phyloP scores from a whole-genome alignment of 2,329 filamentous ascomycete species.

The Calonectria pauciramosa region DNA sequence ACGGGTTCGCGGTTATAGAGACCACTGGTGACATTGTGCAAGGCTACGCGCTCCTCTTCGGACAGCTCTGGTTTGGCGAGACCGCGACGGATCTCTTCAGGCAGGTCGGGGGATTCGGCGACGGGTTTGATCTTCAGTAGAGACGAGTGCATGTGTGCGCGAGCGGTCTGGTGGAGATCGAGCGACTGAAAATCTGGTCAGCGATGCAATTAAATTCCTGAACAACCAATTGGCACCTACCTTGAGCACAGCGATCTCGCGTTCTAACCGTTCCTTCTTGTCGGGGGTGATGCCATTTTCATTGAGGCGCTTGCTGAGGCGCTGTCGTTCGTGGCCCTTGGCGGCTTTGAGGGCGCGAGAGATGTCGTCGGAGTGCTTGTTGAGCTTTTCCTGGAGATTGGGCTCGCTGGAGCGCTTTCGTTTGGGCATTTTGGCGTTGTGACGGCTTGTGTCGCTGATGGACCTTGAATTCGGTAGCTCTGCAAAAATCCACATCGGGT shows the following conservation, averaged over 20 bases:
- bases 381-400: conserved; percentile 64
- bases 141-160: conserved; percentile 67
- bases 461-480: conserved; percentile 28
- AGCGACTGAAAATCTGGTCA: conserved; percentile 58
- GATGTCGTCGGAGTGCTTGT: conserved; percentile 71
- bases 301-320: conserved; percentile 72
- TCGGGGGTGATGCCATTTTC: conserved; percentile 61
- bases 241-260: conserved; percentile 70
- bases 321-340: conserved; percentile 84
- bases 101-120: conserved; percentile 64
- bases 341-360: conserved; percentile 78
- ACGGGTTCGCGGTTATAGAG: conserved; percentile 68
- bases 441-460: conserved; percentile 4
- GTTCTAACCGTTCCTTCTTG: conserved; percentile 72
- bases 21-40: conserved; percentile 72
- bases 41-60: conserved; percentile 63
- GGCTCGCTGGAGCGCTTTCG: conserved; percentile 65
- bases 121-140: conserved; percentile 68
- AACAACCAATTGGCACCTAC: conserved; percentile 45
- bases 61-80: conserved; percentile 65
- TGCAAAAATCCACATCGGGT: conserved; percentile 64
- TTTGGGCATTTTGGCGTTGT: conserved; percentile 64
- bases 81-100: conserved; percentile 61
- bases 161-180: conserved; percentile 70
- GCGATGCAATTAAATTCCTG: background rate